phyloP scores from a whole-genome alignment of 1,284 basidiomycete genomes.

The Trichosporon sp. region DNA sequence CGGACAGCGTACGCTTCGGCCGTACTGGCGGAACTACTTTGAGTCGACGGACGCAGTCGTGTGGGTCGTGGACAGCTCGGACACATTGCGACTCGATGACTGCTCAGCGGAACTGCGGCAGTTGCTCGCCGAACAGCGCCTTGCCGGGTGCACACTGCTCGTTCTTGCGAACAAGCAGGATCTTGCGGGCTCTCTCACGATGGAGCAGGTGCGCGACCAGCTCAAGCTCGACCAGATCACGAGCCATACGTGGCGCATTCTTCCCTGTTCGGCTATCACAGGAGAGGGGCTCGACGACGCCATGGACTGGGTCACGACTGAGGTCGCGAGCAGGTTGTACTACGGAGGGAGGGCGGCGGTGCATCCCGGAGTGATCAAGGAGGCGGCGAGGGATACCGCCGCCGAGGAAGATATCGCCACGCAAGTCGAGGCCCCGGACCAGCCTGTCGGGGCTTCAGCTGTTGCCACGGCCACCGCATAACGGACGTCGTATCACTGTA shows the following conservation, averaged over 20 bases:
- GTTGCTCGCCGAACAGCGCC: constrained; percentile 84
- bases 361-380: not conserved
- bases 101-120: constrained; percentile 80
- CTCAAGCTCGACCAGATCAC: constrained; percentile 70
- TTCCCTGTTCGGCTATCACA: constrained; percentile 85
- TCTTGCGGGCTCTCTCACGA: constrained; percentile 75
- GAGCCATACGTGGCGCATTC: constrained; percentile 84
- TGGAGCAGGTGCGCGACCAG: constrained; percentile 74
- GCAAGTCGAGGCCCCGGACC: not conserved
- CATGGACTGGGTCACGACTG: constrained; percentile 88
- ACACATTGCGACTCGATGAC: constrained; percentile 80
- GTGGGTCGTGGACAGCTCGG: constrained; percentile 97
- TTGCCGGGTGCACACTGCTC: constrained; percentile 88
- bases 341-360: constrained; percentile 11
- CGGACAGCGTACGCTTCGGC: constrained; percentile 87
- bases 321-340: constrained; percentile 66
- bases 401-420: not conserved
- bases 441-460: not conserved
- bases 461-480: not conserved
- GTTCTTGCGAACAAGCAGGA: constrained; percentile 99
- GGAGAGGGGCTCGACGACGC: constrained; percentile 78
- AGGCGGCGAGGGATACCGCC: not conserved
- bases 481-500: not conserved
- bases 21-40: constrained; percentile 99
- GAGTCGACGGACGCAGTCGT: constrained; percentile 97